Evolutionary conservation across 179 eudicot species (phyloP).

Genomic region (Drosera spatulata): DNA sequence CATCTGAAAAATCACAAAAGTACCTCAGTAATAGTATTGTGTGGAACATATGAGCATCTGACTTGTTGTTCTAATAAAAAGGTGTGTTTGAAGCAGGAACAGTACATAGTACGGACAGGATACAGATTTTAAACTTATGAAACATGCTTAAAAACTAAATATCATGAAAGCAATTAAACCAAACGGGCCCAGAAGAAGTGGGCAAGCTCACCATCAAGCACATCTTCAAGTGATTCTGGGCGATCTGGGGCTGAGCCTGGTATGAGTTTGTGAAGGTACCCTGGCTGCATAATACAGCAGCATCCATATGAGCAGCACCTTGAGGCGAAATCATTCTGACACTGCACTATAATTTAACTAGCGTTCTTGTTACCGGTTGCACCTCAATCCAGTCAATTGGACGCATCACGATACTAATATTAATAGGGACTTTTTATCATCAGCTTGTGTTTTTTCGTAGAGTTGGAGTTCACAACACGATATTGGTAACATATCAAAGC

Average conservation of each 20-base stretch:
- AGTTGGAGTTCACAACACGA: too few species aligned
- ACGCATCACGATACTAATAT: too few species aligned
- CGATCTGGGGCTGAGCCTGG: constrained; percentile 72
- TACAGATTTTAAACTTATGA: too few species aligned
- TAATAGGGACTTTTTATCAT: too few species aligned
- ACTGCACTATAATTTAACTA: too few species aligned
- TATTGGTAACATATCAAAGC: too few species aligned
- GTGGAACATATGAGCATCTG: too few species aligned
- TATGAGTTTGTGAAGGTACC: constrained; percentile 66
- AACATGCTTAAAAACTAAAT: too few species aligned
- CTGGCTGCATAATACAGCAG: constrained; percentile 50
- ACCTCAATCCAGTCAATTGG: too few species aligned
- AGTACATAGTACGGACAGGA: too few species aligned
- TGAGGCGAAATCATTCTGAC: not conserved
- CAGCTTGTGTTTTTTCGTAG: too few species aligned
- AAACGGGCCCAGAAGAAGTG: not conserved
- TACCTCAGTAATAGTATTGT: not conserved
- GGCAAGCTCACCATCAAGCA: constrained; percentile 56
- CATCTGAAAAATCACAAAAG: constrained; percentile 35
- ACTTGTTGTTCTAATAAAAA: not conserved
- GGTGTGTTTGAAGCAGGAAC: not conserved
- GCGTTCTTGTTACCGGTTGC: too few species aligned
- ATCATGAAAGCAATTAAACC: not conserved
- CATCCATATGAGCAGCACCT: not conserved
- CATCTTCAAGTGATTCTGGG: constrained; percentile 61